phyloP scores from a whole-genome alignment of 2,329 filamentous ascomycete species.

The Apiospora koreana region DNA sequence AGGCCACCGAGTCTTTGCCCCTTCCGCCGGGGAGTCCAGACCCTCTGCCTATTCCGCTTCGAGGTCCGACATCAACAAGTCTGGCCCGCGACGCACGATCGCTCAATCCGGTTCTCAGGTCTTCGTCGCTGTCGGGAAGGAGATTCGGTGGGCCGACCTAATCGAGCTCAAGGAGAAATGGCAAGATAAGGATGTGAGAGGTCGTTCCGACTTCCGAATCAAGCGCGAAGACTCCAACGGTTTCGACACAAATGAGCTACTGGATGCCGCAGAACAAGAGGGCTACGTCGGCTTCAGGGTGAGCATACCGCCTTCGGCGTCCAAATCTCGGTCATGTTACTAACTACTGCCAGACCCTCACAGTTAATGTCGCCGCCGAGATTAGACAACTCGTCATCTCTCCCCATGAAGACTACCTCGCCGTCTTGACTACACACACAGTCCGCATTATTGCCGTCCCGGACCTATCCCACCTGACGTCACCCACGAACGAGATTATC shows the following conservation, averaged over 20 bases:
- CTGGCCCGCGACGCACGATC: conserved; percentile 65
- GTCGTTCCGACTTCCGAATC: conserved; percentile 38
- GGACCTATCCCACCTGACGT: conserved; percentile 73
- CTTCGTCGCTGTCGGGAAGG: conserved; percentile 84
- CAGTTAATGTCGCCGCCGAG: conserved; percentile 74
- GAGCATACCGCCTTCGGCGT: conserved; percentile 25
- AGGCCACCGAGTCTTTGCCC: conserved; percentile 76
- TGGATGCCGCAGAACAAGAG: conserved; percentile 29
- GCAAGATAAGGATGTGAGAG: conserved; percentile 40
- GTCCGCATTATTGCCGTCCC: conserved; percentile 87
- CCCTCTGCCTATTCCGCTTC: conserved; percentile 37
- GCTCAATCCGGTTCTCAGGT: conserved; percentile 83
- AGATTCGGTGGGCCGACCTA: conserved; percentile 90
- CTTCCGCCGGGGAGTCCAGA: conserved; percentile 40
- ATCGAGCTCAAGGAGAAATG: conserved; percentile 71
- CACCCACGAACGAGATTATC: conserved; percentile 66
- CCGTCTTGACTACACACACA: conserved; percentile 83
- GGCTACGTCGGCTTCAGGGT: conserved; percentile 47
- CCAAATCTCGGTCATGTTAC: background rate
- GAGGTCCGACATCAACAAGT: conserved; percentile 41
- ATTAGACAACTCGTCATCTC: conserved; percentile 87
- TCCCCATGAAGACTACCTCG: conserved; percentile 78
- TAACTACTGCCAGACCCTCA: conserved; percentile 60
- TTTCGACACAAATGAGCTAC: conserved; percentile 33
- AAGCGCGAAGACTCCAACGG: conserved; percentile 50